phyloP scores from a whole-genome alignment of 768 basidiomycete genomes.

The Chiua virens region DNA sequence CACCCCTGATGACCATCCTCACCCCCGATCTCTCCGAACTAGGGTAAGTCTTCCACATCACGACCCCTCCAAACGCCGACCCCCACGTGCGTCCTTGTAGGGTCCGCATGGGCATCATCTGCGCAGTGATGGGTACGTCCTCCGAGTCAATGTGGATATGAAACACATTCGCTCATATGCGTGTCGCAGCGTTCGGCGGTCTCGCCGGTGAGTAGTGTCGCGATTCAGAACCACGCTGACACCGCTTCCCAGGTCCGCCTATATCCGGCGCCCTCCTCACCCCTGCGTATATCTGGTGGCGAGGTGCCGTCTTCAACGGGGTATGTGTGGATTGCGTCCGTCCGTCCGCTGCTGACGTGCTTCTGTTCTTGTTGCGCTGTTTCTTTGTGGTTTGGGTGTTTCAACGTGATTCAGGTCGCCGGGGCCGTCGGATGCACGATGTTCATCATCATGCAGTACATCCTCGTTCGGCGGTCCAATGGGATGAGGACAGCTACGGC shows the following conservation, averaged over 20 bases:
- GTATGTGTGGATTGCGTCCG: constrained; percentile 13
- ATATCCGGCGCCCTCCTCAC: constrained; percentile 59
- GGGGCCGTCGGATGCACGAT: constrained; percentile 24
- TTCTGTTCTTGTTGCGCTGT: background rate
- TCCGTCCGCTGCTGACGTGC: background rate
- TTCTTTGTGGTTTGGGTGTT: too few species aligned
- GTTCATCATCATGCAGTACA: constrained; percentile 26
- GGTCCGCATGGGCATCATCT: constrained; percentile 51
- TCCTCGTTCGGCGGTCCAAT: constrained; percentile 15
- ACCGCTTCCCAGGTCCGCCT: constrained; percentile 49
- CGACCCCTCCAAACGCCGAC: background rate
- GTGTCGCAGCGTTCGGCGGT: constrained; percentile 22
- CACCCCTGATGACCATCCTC: constrained; percentile 45
- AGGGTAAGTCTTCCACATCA: constrained; percentile 33
- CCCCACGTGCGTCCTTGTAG: constrained; percentile 2
- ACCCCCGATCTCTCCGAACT: constrained; percentile 52
- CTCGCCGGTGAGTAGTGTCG: constrained; percentile 14
- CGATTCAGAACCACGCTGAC: constrained; percentile 1
- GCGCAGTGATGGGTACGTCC: constrained; percentile 42
- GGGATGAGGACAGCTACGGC: background rate
- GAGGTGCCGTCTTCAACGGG: constrained; percentile 54
- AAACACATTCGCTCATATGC: too few species aligned
- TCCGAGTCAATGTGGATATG: background rate
- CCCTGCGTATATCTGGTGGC: constrained; percentile 54
- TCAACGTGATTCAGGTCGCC: constrained; percentile 13